Base-by-base conservation (phyloP, 352 stramenopile species). In the Chrysophaeum taylorii region DNA sequence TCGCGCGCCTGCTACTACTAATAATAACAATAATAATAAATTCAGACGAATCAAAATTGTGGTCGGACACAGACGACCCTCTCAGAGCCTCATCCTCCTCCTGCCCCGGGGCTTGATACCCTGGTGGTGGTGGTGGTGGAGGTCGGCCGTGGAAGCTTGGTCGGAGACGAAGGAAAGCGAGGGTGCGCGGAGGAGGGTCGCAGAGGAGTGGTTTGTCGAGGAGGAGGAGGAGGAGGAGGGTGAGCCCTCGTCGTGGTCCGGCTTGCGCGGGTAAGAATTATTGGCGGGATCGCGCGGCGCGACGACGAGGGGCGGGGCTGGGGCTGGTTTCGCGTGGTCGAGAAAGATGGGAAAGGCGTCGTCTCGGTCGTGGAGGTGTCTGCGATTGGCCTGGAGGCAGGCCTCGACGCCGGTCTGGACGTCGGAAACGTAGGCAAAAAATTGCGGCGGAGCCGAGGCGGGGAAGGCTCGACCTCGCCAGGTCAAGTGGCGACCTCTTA, bases 121-220 rank as follows among this genome's bases (percentile, higher is more conserved):
- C n/a, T 48, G 41, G 41, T 48, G 41, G 41, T 48, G 41, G 41
- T 48, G 41, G 41, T 48, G 41, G 41, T 48, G 41, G 14, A 21
- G 41, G 41, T 48, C 14, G 41, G 41, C 41, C 12, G 57, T 66
- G 33, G 57, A 27, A 2, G 31, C 35, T 18, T 31, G 41, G 33
- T 66, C 57, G 33, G 57, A 66, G 33, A 66, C 57, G 57, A 66
- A 66, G 57, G 57, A 66, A 5, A 66, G 35, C 12, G 7, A 27
- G 12, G 33, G 33, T 31, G 0, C 31, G 57, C 2, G 31, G 33
- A 9, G 33, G 9, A 23, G 2, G 5, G 57, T 66, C 33, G 57
- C 9, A 4, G n/a, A n/a, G n/a, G n/a, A n/a, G n/a, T n/a, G n/a
- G n/a, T n/a, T n/a, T n/a, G n/a, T n/a, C n/a, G n/a, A n/a, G n/a